Evolutionary conservation across 352 stramenopile species (phyloP).

Genomic region (Pythium phragmiticola): DNA sequence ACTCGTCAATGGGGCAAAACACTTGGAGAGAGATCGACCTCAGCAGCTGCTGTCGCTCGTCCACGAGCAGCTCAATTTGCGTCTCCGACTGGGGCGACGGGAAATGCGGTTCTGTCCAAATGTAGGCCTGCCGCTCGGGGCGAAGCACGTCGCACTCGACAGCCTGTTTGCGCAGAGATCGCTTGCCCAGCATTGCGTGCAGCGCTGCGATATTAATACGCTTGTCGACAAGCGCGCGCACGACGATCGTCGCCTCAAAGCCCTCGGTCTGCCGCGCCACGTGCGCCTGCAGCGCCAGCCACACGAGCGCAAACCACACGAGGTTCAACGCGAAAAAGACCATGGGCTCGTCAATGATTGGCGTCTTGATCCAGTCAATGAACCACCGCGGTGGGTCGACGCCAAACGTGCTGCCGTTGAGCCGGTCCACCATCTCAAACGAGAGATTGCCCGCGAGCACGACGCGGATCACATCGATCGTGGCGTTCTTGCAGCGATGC

Average conservation of each 20-base stretch:
- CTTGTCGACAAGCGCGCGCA: constrained; percentile 81
- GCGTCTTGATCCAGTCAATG: constrained; percentile 66
- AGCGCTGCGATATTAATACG: constrained; percentile 50
- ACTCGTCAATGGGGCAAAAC: constrained; percentile 49
- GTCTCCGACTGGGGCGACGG: constrained; percentile 84
- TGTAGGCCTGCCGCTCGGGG: constrained; percentile 73
- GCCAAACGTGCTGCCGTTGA: constrained; percentile 92
- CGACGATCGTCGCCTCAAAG: constrained; percentile 85
- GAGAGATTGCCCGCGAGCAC: constrained; percentile 93
- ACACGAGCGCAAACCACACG: constrained; percentile 64
- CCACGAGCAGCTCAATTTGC: constrained; percentile 74
- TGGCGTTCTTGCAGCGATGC: constrained; percentile 54
- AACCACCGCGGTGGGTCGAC: constrained; percentile 89
- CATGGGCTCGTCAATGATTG: constrained; percentile 51
- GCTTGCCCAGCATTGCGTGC: constrained; percentile 40
- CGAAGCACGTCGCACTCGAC: constrained; percentile 42
- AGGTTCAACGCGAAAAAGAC: constrained; percentile 86
- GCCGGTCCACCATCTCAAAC: constrained; percentile 94
- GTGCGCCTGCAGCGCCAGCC: constrained; percentile 51
- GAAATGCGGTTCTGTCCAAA: constrained; percentile 82
- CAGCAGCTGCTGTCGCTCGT: constrained; percentile 61
- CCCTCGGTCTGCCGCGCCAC: constrained; percentile 43
- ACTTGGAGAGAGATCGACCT: constrained; percentile 67
- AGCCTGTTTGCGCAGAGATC: constrained; percentile 31
- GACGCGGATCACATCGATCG: constrained; percentile 88